Percentiles rank a stretch among this genome's conserved stretches.
phyloP scores from a whole-genome alignment of 305 asterid genomes.

The Lippia alba region DNA sequence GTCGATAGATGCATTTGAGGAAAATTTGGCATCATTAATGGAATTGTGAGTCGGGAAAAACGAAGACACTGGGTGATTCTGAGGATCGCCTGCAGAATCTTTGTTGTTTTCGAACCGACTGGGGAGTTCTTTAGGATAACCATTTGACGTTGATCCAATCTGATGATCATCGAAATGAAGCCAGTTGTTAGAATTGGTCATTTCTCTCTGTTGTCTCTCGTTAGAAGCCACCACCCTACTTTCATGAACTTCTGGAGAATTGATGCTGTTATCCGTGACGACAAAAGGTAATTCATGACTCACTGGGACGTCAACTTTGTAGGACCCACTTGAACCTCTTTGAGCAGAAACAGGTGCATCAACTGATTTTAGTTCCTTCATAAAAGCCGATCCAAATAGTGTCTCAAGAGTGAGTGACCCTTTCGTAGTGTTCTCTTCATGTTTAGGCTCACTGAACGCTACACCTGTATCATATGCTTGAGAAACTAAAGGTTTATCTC shows the following conservation, averaged over 20 bases:
- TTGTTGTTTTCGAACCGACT: constrained; percentile 49
- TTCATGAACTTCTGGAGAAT: constrained; percentile 33
- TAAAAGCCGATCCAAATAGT: constrained; percentile 72
- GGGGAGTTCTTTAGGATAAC: constrained; percentile 37
- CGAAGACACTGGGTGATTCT: constrained; percentile 38
- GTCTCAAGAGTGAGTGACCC: constrained; percentile 55
- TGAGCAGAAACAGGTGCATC: constrained; percentile 73
- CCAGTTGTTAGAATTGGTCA: constrained; percentile 53
- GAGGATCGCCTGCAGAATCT: constrained; percentile 45
- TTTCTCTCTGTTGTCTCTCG: constrained; percentile 39
- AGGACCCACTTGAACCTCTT: constrained; percentile 50
- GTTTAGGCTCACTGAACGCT: constrained; percentile 36
- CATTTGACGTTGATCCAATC: constrained; percentile 40
- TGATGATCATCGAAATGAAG: constrained; percentile 46
- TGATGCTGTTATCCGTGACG: constrained; percentile 36
- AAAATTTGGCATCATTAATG: constrained; percentile 35
- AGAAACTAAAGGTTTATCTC: constrained; percentile 34
- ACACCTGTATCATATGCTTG: constrained; percentile 34
- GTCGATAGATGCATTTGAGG: constrained; percentile 41
- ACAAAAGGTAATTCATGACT: constrained; percentile 44
- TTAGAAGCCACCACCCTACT: constrained; percentile 35
- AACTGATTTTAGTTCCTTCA: constrained; percentile 66
- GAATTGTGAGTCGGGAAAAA: constrained; percentile 42
- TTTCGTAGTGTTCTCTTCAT: constrained; percentile 39
- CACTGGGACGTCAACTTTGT: constrained; percentile 35